phyloP scores from a whole-genome alignment of 164 flowering plant species.

The Annona cherimola region DNA sequence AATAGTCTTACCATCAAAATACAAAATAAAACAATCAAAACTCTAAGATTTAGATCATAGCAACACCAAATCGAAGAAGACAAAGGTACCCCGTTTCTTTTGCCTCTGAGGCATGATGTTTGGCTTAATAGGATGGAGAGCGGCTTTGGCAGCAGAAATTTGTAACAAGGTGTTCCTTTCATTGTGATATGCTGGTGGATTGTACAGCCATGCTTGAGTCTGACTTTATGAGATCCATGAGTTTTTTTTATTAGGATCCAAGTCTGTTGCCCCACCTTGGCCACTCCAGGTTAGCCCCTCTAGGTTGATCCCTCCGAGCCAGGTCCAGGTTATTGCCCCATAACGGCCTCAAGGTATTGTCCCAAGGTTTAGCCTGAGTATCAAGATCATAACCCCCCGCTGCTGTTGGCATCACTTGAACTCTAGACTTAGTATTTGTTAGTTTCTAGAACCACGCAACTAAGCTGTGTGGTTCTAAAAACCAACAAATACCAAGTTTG shows the following conservation, averaged over 20 bases:
- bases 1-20: background rate
- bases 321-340: too few species aligned
- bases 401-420: too few species aligned
- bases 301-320: too few species aligned
- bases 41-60: background rate
- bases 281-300: too few species aligned
- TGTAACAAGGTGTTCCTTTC: conserved; percentile 65
- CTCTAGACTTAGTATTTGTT: too few species aligned
- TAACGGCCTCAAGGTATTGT: too few species aligned
- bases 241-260: conserved; percentile 23
- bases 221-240: conserved; percentile 95
- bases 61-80: background rate
- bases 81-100: conserved; percentile 44
- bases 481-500: too few species aligned
- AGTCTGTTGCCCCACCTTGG: too few species aligned
- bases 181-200: conserved; percentile 29
- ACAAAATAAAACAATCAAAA: background rate
- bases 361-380: too few species aligned
- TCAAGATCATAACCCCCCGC: too few species aligned
- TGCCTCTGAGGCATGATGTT: conserved; percentile 76
- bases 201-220: conserved; percentile 57
- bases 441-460: too few species aligned
- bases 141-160: conserved; percentile 92
- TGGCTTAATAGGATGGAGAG: conserved; percentile 55
- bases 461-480: too few species aligned